Evolutionary conservation across 148 eudicot species (phyloP), one percentile per base, ranked within the genome.

Genomic region (Salicornia ramosissima): DNA sequence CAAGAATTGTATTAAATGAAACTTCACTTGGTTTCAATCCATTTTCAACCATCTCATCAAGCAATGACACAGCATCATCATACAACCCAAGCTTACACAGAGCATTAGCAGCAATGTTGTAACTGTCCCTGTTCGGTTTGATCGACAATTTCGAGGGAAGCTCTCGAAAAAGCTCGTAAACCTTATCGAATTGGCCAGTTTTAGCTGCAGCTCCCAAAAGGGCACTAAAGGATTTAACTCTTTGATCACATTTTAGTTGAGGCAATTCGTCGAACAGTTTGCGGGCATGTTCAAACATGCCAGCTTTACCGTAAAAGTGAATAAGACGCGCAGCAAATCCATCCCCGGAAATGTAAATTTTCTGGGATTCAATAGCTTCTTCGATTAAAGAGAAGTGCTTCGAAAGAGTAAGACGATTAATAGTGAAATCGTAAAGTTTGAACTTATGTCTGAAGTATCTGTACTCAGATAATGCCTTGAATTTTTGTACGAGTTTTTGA

Each of bases 31-130:
- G 83, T 1, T 72, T 63, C 71, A 88, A 28, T 7, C 81, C 87
- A 9, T 75, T 79, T 39, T 51, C 69, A 77, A 74, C 82, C 81
- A 88, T 86, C 73, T 76, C 87, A 59, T 81, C 82, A 21, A 88
- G 34, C 73, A 77, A 53, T 22, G 46, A 30, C 29, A 74, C 58
- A 0, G 86, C 92, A 2, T 60, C 29, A 75, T 81, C 84, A 14
- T 77, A 19, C 24, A 34, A 65, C 53, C 84, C 86, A 75, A 74
- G 68, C 19, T 78, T 73, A 65, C 92, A 87, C 34, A 80, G 63
- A 0, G 86, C 83, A 54, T 82, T 72, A 16, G 73, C 62, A 34
- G 71, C 45, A 0, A 61, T 71, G 14, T 51, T 67, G 34, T 67
- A 77, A 43, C 57, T 18, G 6, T 31, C 31, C 6, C 12, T 24